Conservation (phyloP, 371 early-diverging fungal genomes). For the Mucor mucedo region DNA sequence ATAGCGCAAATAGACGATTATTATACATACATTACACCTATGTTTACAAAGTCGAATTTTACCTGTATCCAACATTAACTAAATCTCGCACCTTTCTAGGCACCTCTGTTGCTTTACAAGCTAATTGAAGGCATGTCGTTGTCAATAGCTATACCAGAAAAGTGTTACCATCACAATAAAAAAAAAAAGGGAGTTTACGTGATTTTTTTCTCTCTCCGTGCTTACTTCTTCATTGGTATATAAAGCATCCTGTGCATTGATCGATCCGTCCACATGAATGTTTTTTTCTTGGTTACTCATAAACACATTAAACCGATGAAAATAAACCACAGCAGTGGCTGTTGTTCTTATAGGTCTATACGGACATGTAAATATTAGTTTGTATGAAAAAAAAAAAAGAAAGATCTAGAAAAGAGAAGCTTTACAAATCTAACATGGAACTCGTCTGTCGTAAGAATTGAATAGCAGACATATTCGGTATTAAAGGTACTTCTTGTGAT, state of each 20-base stretch:
- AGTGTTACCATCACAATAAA: background rate
- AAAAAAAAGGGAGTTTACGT: background rate
- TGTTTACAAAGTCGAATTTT: background rate
- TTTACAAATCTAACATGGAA: constrained; percentile 31
- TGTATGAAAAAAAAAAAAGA: background rate
- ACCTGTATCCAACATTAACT: constrained; percentile 61
- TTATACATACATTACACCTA: background rate
- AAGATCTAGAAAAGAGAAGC: background rate
- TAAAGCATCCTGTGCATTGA: constrained; percentile 30
- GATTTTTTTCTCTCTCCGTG: background rate
- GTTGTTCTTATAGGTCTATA: constrained; percentile 53
- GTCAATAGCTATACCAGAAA: constrained; percentile 40
- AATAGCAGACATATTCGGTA: constrained; percentile 26
- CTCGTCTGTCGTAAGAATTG: constrained; percentile 31
- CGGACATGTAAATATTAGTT: background rate
- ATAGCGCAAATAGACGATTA: background rate
- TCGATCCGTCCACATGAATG: constrained; percentile 15
- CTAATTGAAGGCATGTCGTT: constrained; percentile 59
- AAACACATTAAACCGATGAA: constrained; percentile 48
- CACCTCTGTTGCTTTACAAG: constrained; percentile 61
- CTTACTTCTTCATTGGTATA: constrained; percentile 44
- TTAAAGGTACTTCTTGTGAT: constrained; percentile 11
- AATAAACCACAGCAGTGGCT: constrained; percentile 52
- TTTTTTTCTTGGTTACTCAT: constrained; percentile 29
- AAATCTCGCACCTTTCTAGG: constrained; percentile 64